Evolutionary conservation across 179 eudicot species (phyloP).

Genomic region (Vitellaria paradoxa): DNA sequence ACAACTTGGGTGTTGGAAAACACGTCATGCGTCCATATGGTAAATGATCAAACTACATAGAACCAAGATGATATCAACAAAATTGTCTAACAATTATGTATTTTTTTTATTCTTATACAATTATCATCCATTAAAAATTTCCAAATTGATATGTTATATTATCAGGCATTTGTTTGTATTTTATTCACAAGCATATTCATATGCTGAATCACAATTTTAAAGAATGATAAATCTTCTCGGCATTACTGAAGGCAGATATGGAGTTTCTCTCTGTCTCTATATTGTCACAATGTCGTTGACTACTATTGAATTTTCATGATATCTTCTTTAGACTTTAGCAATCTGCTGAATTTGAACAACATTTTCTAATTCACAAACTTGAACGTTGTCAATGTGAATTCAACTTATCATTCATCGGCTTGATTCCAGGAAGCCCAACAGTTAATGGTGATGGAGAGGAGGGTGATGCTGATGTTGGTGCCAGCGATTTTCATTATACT

Average conservation of each 20-base stretch:
- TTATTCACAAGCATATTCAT: background rate
- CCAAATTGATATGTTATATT: no score
- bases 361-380: background rate
- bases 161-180: no score
- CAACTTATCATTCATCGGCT: background rate
- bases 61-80: no score
- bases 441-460: slow-evolving; percentile 85
- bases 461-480: slow-evolving; percentile 48
- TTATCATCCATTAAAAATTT: no score
- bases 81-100: no score
- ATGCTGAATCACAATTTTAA: background rate
- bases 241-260: background rate
- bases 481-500: slow-evolving; percentile 39
- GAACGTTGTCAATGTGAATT: background rate
- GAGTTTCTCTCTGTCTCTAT: background rate
- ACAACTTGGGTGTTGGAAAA: no score
- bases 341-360: background rate
- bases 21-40: no score
- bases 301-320: background rate
- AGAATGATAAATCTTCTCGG: background rate
- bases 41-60: no score
- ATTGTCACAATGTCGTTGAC: no score
- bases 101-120: no score
- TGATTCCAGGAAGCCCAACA: slow-evolving; percentile 53
- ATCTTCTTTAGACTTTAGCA: background rate